Conservation (phyloP, 1,139 yeast genomes). For the Zhuliangozyma blackwelliae region DNA sequence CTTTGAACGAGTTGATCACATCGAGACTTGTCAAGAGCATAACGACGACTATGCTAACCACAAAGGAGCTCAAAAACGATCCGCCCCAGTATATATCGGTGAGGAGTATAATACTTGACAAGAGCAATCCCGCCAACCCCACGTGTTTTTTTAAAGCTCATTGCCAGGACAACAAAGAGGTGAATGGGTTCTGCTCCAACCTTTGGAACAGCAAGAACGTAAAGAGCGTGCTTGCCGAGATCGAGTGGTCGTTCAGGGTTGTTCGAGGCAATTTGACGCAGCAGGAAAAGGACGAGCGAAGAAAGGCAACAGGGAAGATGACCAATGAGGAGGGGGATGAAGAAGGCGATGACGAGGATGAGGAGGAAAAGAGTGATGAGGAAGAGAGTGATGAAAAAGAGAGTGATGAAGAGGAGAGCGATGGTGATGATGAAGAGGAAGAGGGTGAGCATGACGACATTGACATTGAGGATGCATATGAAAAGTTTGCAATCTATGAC, state of each 20-base stretch:
- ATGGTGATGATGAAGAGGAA: conserved; percentile 15
- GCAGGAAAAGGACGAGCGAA: conserved; percentile 33
- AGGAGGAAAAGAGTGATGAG: conserved; percentile 13
- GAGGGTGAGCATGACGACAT: conserved; percentile 12
- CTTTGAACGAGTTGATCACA: conserved; percentile 22
- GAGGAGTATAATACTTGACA: conserved; percentile 21
- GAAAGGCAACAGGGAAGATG: conserved; percentile 21
- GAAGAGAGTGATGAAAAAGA: conserved; percentile 8
- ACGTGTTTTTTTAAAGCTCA: conserved; percentile 44
- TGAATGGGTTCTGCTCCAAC: conserved; percentile 49
- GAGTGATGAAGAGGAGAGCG: conserved; percentile 12
- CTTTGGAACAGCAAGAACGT: conserved; percentile 56
- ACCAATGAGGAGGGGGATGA: conserved; percentile 15
- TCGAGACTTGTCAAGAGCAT: conserved; percentile 32
- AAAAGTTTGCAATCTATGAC: conserved; percentile 46
- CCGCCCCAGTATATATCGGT: conserved; percentile 35
- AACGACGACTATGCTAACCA: conserved; percentile 19
- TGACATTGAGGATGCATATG: conserved; percentile 16
- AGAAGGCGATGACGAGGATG: conserved; percentile 17
- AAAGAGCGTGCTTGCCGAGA: conserved; percentile 41
- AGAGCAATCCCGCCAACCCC: conserved; percentile 35
- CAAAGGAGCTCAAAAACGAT: conserved; percentile 21
- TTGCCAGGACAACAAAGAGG: conserved; percentile 37
- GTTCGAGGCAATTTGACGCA: conserved; percentile 57
- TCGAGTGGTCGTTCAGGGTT: conserved; percentile 56